Base-by-base conservation (phyloP, 2,329 filamentous ascomycete genomes). In the Cephalotrichum gorgonifer region DNA sequence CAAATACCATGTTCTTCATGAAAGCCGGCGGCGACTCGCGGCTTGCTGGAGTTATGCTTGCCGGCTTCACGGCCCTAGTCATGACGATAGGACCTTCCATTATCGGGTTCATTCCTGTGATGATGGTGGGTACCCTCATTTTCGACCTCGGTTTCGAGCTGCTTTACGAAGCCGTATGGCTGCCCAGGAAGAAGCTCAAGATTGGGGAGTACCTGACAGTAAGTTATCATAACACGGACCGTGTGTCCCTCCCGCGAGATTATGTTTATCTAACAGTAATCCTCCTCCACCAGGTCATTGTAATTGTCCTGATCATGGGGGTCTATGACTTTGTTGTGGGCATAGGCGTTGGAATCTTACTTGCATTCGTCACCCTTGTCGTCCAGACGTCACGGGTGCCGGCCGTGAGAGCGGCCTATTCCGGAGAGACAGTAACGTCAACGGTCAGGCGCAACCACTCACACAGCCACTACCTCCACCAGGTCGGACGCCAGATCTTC, bases 1-100 rank as follows among this genome's bases (percentile, higher is more conserved):
- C 91, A 51, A 98, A 98, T 62, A 96, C 89, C 54, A 79, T 95
- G n/a, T 81, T 98, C 50, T 97, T 98, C 65, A 95, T 97, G 62
- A 81, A 86, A 25, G 95, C 89, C 43, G 93, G 93, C 15, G 93
- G 91, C 20, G 81, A 94, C 61, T 90, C 81, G 58, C 83, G 93
- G 44, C 70, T 95, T 42, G 93, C 90, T 8, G 93, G 93, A 3
- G 75, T 90, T 25, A 78, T 96, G 71, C 76, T 98, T 46, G 93
- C 93, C 1, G 68, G 75, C 22, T 79, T 86, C 5, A 98, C 93
- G 0, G 81, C 83, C 58, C 83, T 83, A 2, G 79, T 97, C 39
- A 84, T 96, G 79, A 70, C 93, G 44, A 78, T 91, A 48, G 93
- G 93, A 0, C 91, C 93, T 2, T 80, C 80, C 6, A 80, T 95